These are phyloP conservation scores for Rhodotorula sp. DNA, from an alignment of 1,284 basidiomycete species.

Conservation along the genomic window DNA sequence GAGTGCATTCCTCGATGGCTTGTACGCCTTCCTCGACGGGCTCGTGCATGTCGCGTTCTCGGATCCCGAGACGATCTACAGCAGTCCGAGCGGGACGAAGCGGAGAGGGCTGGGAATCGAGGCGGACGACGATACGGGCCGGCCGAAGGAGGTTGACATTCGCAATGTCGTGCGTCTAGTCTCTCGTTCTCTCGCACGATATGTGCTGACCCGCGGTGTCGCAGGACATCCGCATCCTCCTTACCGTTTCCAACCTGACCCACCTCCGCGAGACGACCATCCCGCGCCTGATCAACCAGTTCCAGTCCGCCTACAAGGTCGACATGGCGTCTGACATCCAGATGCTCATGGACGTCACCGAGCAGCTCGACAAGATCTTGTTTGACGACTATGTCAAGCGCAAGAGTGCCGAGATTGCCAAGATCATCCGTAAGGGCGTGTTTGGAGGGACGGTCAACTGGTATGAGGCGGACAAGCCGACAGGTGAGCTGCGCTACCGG, in stretches of 20 bases:
- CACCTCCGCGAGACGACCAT: conserved; percentile 70
- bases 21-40: conserved; percentile 88
- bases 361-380: conserved; percentile 78
- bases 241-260: conserved; percentile 86
- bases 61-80: conserved; percentile 51
- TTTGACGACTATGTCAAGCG: conserved; percentile 84
- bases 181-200: not conserved
- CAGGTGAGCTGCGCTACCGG: conserved; percentile 26
- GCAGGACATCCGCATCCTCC: conserved; percentile 79
- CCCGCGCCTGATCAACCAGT: conserved; percentile 74
- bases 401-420: conserved; percentile 66
- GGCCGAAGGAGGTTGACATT: conserved; percentile 46
- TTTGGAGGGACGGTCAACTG: conserved; percentile 80
- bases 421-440: conserved; percentile 74
- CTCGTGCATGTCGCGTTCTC: conserved; percentile 78
- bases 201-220: not conserved
- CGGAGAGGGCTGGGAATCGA: conserved; percentile 22
- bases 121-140: conserved; percentile 36
- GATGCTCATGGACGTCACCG: conserved; percentile 73
- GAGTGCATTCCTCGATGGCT: conserved; percentile 79
- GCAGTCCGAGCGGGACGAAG: not conserved
- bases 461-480: conserved; percentile 59
- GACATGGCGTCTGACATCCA: conserved; percentile 74
- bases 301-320: conserved; percentile 73
- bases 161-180: conserved; percentile 43